Conservation (phyloP, 2,329 filamentous ascomycete species). For the Balansia obtecta region DNA sequence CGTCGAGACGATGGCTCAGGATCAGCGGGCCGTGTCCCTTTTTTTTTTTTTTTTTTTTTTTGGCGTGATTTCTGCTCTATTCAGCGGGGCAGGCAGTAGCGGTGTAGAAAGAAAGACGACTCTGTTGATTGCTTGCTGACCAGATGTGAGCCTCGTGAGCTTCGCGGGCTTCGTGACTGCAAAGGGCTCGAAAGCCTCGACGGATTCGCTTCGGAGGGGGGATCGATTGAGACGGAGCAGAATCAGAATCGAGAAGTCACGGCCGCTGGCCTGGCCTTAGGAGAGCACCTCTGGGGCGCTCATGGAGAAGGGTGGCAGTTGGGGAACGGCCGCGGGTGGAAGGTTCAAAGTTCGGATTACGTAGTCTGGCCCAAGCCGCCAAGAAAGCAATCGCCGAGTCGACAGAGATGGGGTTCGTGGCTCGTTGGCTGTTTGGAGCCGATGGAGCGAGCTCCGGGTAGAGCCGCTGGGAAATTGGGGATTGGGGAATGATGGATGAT, state of each 20-base stretch:
- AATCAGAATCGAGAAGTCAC: not conserved
- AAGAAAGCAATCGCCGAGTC: not conserved
- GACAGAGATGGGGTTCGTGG: not conserved
- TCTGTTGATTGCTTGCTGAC: too few relatives aligned
- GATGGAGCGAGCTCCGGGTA: not conserved
- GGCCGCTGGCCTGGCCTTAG: not conserved
- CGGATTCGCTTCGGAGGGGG: too few relatives aligned
- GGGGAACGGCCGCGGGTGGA: not conserved
- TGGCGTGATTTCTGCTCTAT: not conserved
- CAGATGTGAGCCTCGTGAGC: too few relatives aligned
- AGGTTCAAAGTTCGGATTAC: not conserved
- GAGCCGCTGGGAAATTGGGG: not conserved
- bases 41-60: too few relatives aligned
- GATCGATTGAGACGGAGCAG: not conserved
- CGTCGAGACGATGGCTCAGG: not conserved
- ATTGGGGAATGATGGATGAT: too few relatives aligned
- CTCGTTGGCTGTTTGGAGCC: not conserved
- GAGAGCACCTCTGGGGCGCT: slow-evolving; percentile 2
- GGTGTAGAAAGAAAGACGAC: not conserved
- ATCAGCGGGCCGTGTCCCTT: not conserved
- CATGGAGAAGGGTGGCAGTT: not conserved
- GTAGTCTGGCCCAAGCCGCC: not conserved
- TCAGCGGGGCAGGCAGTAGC: not conserved
- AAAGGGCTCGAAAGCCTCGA: too few relatives aligned
- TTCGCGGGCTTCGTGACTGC: too few relatives aligned